Evolutionary conservation across 129 eudicot genomes (phyloP), one percentile per base, ranked within the genome.

Genomic region (Chrysanthemum makinoi): DNA sequence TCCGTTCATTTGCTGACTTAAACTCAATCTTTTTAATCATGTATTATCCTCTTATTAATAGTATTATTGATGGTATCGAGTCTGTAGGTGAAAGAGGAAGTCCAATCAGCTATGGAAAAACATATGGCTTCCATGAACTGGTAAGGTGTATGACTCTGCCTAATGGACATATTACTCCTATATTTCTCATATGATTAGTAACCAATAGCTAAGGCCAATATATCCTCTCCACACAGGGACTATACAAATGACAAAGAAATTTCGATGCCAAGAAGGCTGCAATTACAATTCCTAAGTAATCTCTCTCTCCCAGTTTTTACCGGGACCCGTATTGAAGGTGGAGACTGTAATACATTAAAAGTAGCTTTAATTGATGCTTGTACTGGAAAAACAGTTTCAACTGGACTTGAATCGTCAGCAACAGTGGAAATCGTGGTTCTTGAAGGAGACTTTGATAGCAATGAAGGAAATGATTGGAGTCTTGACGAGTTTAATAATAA

Each of bases 291-390:
- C 55, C 68, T 77, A 76, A 81, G 78, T 72, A 64, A 72, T 19
- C 73, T 94, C 54, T 78, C 96, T 73, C 96, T 84, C 70, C 98
- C 98, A 0, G 98, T 94, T 30, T 94, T 87, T 77, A 94, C 98
- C 19, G 98, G 96, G 58, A 79, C 96, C 67, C 96, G 90, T 66
- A 87, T 94, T 43, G 98, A 94, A 84, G 98, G 96, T 62, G 89
- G 89, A 75, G 96, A 87, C 50, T 74, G 86, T 75, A 78, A 63
- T 68, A 79, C 76, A 53, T 35, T 94, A 72, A 83, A 87, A 83
- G 86, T 94, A 67, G 90, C 89, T 33, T 64, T 94, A 58, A 75
- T 86, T 71, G 96, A 94, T 86, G 80, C 87, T 16, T 51, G 57
- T 69, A 94, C 85, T 24, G 87, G 86, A 56, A 66, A 87, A 80